Evolutionary conservation across 495 filamentous ascomycete genomes (phyloP), one percentile per base, ranked within the genome.

Genomic region (Daldinia loculata): DNA sequence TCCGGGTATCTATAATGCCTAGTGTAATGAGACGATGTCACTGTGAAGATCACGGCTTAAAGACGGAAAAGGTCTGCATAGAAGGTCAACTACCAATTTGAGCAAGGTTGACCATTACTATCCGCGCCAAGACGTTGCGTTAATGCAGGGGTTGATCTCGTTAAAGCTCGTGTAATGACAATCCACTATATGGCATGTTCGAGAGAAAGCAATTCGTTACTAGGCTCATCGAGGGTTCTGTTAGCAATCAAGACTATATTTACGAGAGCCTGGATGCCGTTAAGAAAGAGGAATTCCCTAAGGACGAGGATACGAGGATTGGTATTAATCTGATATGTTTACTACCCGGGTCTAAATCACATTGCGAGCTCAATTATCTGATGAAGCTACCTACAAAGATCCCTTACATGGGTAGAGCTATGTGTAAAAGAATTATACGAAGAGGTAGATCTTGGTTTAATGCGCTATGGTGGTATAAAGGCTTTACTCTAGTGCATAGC

Each of bases 91-190:
- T 69, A 63, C 59, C 59, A 24, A 51, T 32, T 63, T 69, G 39
- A 69, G 59, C 53, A 32, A 63, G 19, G 52, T 51, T 24, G 41
- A 51, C 30, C 14, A 30, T 26, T 8, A 50, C 24, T 50, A 61
- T 52, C 38, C 66, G 41, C 24, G 58, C 66, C 66, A 62, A 68
- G 66, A 68, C 51, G 51, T 68, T 63, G 66, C 58, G 66, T 63
- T 51, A 29, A 50, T 30, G 29, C 66, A 57, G 59, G 66, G 66
- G 58, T 56, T 15, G 15, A 50, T 41, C 4, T 39, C 12, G 22
- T 61, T 52, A 63, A 60, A 63, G 60, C 48, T 69, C 66, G 66
- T 52, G 41, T 45, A 57, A 6, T 19, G 17, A 38, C 7, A 56
- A 53, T 27, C 26, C 26, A 53, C 50, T 53, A 30, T 53, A 30